These are phyloP conservation scores for Taphrina communis DNA, from an alignment of 1,139 yeast genomes.

Conservation along the genomic window DNA sequence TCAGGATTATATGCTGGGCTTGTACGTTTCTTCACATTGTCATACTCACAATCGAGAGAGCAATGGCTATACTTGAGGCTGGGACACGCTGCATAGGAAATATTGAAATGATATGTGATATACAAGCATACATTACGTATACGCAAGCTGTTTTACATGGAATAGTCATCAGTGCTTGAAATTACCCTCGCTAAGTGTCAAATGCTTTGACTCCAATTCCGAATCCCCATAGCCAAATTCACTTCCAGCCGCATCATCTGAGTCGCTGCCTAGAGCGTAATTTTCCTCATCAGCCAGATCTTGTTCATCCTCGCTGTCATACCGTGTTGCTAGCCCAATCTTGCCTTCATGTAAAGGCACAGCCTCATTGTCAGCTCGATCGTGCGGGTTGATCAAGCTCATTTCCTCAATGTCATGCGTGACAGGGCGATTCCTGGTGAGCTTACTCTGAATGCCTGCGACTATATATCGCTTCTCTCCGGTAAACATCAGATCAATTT, in stretches of 20 bases:
- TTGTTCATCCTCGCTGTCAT: slow-evolving; percentile 16
- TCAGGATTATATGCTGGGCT: too few relatives aligned
- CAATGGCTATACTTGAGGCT: too few relatives aligned
- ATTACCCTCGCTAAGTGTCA: slow-evolving; percentile 10
- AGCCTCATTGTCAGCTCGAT: not conserved
- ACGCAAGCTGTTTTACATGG: not conserved
- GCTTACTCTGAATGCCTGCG: slow-evolving; percentile 21
- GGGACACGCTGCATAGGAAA: too few relatives aligned
- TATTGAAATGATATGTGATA: too few relatives aligned
- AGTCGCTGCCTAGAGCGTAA: slow-evolving; percentile 23
- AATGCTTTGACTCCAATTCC: slow-evolving; percentile 4
- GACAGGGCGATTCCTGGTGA: not conserved
- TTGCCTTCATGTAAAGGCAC: not conserved
- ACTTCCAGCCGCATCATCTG: not conserved
- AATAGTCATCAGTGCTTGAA: not conserved
- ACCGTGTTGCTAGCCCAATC: not conserved
- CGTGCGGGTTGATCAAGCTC: slow-evolving; percentile 25
- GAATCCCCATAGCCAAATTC: not conserved
- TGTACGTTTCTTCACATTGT: too few relatives aligned
- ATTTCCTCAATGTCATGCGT: slow-evolving; percentile 20
- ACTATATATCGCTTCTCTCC: slow-evolving; percentile 25
- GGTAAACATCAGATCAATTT: slow-evolving; percentile 63
- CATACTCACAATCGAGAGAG: too few relatives aligned
- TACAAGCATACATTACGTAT: too few relatives aligned
- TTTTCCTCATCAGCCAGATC: slow-evolving; percentile 24